phyloP scores from a whole-genome alignment of 1,284 basidiomycete species.

The Testicularia cyperi region DNA sequence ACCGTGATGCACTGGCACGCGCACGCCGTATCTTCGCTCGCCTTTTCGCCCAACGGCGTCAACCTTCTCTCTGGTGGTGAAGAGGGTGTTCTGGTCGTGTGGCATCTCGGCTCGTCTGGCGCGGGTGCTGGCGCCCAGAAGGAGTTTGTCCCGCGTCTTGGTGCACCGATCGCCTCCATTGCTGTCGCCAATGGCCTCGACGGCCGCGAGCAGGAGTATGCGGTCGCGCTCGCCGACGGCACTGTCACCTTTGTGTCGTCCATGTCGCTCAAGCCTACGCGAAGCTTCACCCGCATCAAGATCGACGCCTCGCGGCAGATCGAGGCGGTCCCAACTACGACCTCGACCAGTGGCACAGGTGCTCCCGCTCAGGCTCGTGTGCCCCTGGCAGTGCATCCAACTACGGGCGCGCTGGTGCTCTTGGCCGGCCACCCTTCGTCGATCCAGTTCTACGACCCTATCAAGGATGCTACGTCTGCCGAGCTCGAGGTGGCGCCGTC shows the following conservation, averaged over 20 bases:
- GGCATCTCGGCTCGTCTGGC: conserved; percentile 68
- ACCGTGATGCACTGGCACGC: conserved; percentile 95
- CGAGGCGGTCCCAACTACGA: too few species aligned
- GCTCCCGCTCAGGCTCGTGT: conserved; percentile 10
- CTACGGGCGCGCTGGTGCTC: conserved; percentile 65
- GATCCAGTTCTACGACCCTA: conserved; percentile 83
- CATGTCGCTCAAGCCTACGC: conserved; percentile 71
- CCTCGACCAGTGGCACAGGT: too few species aligned
- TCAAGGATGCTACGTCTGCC: conserved; percentile 71
- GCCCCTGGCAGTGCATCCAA: conserved; percentile 52
- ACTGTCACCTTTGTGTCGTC: conserved; percentile 77
- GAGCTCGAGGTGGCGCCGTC: conserved; percentile 93
- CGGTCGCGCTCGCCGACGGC: conserved; percentile 80
- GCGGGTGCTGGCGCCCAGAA: conserved; percentile 33
- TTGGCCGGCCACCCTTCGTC: conserved; percentile 93
- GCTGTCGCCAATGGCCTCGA: conserved; percentile 66
- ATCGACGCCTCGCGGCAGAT: conserved; percentile 60
- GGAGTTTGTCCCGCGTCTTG: conserved; percentile 82
- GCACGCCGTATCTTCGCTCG: conserved; percentile 84
- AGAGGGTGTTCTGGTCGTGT: conserved; percentile 91
- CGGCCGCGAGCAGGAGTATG: conserved; percentile 75
- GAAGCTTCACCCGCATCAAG: conserved; percentile 77
- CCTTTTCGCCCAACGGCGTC: conserved; percentile 86
- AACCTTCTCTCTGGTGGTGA: conserved; percentile 93
- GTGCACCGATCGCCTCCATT: conserved; percentile 71